These are phyloP conservation scores for Pichia occidentalis DNA, from an alignment of 805 yeast genomes.

Conservation along the genomic window DNA sequence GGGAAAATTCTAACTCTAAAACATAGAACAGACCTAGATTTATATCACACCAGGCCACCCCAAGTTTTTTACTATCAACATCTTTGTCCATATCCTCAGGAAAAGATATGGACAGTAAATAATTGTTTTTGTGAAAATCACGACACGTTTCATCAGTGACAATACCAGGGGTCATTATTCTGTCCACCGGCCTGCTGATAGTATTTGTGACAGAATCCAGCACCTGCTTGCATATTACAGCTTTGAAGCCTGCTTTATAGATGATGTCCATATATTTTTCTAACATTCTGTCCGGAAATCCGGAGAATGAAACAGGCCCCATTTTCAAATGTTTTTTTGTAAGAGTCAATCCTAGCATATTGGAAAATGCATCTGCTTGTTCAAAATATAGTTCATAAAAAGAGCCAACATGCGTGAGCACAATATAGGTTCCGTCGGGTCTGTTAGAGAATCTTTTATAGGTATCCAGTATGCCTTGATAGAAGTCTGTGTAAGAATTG, in stretches of 20 bases:
- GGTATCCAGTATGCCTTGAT: conserved; percentile 25
- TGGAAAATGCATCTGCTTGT: conserved; percentile 72
- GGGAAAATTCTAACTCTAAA: conserved; percentile 53
- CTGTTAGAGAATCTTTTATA: conserved; percentile 22
- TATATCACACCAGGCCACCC: conserved; percentile 84
- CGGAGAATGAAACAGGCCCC: conserved; percentile 71
- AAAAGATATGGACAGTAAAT: conserved; percentile 55
- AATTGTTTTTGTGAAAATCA: conserved; percentile 66
- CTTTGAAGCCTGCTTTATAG: conserved; percentile 64
- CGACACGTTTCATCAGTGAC: conserved; percentile 79
- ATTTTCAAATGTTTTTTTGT: conserved; percentile 46
- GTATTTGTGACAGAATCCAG: conserved; percentile 24
- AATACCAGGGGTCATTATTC: conserved; percentile 91
- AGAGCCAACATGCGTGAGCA: conserved; percentile 77
- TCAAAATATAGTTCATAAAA: conserved; percentile 86
- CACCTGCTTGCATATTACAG: conserved; percentile 76
- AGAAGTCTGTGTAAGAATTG: conserved; percentile 22
- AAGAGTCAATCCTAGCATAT: conserved; percentile 62
- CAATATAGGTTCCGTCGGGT: conserved; percentile 36
- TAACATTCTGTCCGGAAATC: conserved; percentile 72
- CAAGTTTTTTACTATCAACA: conserved; percentile 40
- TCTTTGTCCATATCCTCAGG: conserved; percentile 42
- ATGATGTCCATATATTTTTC: conserved; percentile 68
- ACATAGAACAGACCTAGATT: conserved; percentile 75
- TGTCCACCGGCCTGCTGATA: conserved; percentile 61